Conservation (phyloP, 1,284 basidiomycete genomes). For the Ceratobasidium theobromae region DNA sequence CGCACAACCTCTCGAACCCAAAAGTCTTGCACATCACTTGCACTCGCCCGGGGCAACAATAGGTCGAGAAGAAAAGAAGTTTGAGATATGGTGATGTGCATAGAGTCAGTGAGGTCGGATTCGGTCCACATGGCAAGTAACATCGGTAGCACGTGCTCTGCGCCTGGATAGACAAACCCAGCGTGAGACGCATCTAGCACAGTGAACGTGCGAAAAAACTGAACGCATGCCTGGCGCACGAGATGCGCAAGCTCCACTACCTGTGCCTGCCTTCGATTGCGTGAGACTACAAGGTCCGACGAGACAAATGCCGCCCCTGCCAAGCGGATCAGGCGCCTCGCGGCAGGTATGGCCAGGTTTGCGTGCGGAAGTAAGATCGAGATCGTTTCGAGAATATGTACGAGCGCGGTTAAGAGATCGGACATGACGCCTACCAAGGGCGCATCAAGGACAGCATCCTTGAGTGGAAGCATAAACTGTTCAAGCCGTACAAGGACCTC, state of each 20-base stretch:
- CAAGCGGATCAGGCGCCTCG: background rate
- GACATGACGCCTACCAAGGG: background rate
- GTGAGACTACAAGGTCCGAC: background rate
- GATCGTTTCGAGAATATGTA: constrained; percentile 7
- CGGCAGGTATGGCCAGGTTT: background rate
- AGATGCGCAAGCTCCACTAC: background rate
- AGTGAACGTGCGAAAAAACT: constrained; percentile 18
- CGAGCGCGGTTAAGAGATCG: background rate
- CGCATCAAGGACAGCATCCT: background rate
- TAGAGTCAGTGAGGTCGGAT: background rate
- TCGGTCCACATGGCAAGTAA: constrained; percentile 1
- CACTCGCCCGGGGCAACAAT: constrained; percentile 52
- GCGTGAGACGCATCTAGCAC: background rate
- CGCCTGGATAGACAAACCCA: background rate
- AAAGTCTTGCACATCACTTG: constrained; percentile 37
- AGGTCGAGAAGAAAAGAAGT: constrained; percentile 51
- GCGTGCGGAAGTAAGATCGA: background rate
- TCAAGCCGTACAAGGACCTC: constrained; percentile 1
- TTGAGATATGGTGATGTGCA: constrained; percentile 15
- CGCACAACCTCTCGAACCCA: constrained; percentile 63
- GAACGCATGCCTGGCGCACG: constrained; percentile 9
- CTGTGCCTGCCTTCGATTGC: constrained; percentile 9
- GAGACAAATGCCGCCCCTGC: background rate
- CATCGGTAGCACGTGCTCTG: constrained; percentile 51
- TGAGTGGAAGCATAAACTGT: background rate